Evolutionary conservation across 2,329 filamentous ascomycete species (phyloP), one percentile per base, ranked within the genome.

Genomic region (Alternaria rosae): DNA sequence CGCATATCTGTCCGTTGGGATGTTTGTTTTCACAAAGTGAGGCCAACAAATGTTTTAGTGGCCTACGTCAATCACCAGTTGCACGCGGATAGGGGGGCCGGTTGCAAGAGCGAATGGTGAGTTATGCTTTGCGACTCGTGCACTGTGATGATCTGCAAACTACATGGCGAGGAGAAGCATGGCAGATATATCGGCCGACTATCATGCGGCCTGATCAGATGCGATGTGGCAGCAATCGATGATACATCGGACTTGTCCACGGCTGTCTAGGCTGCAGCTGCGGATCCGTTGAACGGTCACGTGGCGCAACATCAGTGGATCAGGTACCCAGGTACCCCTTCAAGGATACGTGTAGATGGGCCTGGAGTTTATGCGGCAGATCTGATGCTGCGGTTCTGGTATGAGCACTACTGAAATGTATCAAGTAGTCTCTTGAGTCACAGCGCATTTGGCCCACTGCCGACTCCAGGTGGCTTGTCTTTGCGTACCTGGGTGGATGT

Each of bases 1-100:
- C 47, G 74, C 76, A 78, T 78, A 62, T 71, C 74, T 73, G 73
- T 70, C 53, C 53, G 64, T 50, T 59, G 59, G 57, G 45, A 35
- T 52, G 58, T 57, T 54, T 66, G 30, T 47, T 58, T 58, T 61
- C 54, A 52, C 45, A 62, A 63, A 67, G 58, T 51, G 66, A 61
- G 65, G 69, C 61, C 69, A 69, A 66, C 66, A 66, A 62, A 54
- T 59, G 45, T 62, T 59, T 66, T 72, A 65, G 68, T 70, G 65
- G 61, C 63, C 54, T 70, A 70, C 57, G 65, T 72, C 65, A 71
- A 67, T 55, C 67, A 65, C 65, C 58, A 66, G 62, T 67, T 59
- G 62, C 66, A 73, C 65, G 66, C 66, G 66, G 62, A 71, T 66
- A 70, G 60, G 69, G 72, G 66, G 60, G 61, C 47, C 59, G 59